Base-by-base conservation (phyloP, 2,329 filamentous ascomycete genomes). In the Aspergillus fijiensis region DNA sequence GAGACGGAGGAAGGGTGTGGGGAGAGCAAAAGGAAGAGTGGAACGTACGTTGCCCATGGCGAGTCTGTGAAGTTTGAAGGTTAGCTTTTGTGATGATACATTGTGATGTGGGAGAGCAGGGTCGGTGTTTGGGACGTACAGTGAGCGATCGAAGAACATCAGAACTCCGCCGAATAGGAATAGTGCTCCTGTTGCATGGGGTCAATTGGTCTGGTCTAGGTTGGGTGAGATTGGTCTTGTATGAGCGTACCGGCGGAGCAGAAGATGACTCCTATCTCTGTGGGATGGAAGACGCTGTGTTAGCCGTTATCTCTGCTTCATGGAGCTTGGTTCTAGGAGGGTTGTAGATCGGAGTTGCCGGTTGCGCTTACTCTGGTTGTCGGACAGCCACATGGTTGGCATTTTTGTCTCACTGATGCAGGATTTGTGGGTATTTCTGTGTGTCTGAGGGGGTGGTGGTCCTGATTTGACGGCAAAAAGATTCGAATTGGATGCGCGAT, bases 201-300 rank as follows among this genome's bases (percentile, higher is more conserved):
- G 51, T 39, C 5, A 6, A 23, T 6, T 45, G 31, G 50, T 49
- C n/a, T 55, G 42, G 23, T 25, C 14, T 21, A 47, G 29, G 35
- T 48, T 2, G 27, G 19, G 21, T 21, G 39, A 9, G 23, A n/a
- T 2, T 49, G 23, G 7, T 29, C 49, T 3, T 14, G 14, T 27
- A 29, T 56, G 59, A 77, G 89, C 90, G 69, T 89, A 96, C 93
- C 94, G 73, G 92, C 94, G 73, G 92, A 95, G 85, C 95, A 98
- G 83, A 99, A 99, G 75, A 93, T 91, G 64, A 97, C 93, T 69
- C 95, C 95, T 72, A 98, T 90, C 79, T 99, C 95, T 98, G 72
- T 69, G 27, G 9, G 25, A 52, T n/a, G 3, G n/a, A 52, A n/a
- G 47, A 47, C 19, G 49, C 1, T 29, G 23, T 19, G 55, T 74